phyloP scores from a whole-genome alignment of 2,329 filamentous ascomycete species.

The Talaromyces pinophilus region DNA sequence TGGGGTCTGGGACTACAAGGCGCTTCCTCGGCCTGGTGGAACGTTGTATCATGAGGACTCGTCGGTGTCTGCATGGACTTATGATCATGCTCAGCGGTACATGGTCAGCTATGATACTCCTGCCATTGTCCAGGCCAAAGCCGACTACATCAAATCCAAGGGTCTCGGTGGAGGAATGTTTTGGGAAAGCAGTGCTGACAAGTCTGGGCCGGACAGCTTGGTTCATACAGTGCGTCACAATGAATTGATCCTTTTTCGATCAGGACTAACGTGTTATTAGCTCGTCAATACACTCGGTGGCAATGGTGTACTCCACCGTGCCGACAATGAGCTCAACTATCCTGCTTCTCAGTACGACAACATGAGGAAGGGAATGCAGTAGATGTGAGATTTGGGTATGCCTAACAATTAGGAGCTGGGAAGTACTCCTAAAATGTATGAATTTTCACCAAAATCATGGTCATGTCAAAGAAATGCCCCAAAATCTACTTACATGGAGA shows the following conservation, averaged over 20 bases:
- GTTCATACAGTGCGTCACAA: slow-evolving; percentile 55
- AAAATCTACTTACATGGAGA: not conserved
- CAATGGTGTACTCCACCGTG: slow-evolving; percentile 44
- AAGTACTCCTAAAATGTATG: not conserved
- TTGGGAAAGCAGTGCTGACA: slow-evolving; percentile 88
- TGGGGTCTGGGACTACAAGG: slow-evolving; percentile 81
- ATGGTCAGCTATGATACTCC: slow-evolving; percentile 76
- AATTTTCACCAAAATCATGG: not conserved
- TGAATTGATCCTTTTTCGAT: not conserved
- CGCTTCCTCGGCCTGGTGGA: slow-evolving; percentile 68
- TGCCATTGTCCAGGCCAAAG: slow-evolving; percentile 54
- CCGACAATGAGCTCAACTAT: slow-evolving; percentile 53
- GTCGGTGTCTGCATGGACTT: slow-evolving; percentile 67
- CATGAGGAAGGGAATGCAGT: slow-evolving; percentile 41
- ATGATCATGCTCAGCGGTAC: slow-evolving; percentile 58
- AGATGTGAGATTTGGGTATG: not conserved
- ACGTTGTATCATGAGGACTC: slow-evolving; percentile 62
- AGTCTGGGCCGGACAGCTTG: slow-evolving; percentile 63
- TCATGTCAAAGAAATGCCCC: not conserved
- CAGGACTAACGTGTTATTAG: slow-evolving; percentile 25
- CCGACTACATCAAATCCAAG: slow-evolving; percentile 65
- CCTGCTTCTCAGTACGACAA: slow-evolving; percentile 58
- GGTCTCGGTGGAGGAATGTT: slow-evolving; percentile 90
- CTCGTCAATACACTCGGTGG: slow-evolving; percentile 40
- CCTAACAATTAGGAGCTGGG: not conserved